Conservation (phyloP, 805 yeast species). For the Sugiyamaella mastotermitis region DNA sequence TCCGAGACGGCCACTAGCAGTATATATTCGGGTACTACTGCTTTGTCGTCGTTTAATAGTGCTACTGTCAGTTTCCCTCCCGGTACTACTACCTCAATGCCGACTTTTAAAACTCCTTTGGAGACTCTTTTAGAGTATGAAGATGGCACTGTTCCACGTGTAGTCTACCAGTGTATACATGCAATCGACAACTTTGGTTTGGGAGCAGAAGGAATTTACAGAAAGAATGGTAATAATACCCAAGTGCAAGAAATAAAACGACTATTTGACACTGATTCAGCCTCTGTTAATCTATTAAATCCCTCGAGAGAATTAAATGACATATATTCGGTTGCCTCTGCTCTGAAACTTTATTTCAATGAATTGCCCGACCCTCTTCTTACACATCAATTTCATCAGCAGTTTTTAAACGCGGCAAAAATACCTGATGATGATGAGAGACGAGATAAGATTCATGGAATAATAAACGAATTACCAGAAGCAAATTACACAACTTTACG, state of each 20-base stretch:
- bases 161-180: conserved; percentile 83
- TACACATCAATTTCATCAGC: conserved; percentile 53
- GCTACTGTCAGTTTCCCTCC: conserved; percentile 24
- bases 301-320: conserved; percentile 65
- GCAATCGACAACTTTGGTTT: conserved; percentile 81
- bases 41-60: too few relatives aligned
- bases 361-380: conserved; percentile 83
- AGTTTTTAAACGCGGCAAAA: conserved; percentile 64
- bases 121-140: conserved; percentile 72
- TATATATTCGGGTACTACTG: too few relatives aligned
- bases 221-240: conserved; percentile 73
- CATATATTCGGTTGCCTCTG: conserved; percentile 79
- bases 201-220: conserved; percentile 82
- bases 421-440: conserved; percentile 56
- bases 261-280: conserved; percentile 60
- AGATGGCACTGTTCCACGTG: conserved; percentile 85
- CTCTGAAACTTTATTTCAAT: conserved; percentile 77
- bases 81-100: conserved; percentile 31
- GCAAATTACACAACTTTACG: conserved; percentile 91
- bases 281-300: conserved; percentile 44
- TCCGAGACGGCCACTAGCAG: too few relatives aligned
- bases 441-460: conserved; percentile 73
- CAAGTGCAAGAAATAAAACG: conserved; percentile 69
- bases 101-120: conserved; percentile 80
- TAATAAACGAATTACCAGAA: conserved; percentile 87